Conservation (phyloP, 176 grass and related monocot genomes). For the Oryza brachyantha region DNA sequence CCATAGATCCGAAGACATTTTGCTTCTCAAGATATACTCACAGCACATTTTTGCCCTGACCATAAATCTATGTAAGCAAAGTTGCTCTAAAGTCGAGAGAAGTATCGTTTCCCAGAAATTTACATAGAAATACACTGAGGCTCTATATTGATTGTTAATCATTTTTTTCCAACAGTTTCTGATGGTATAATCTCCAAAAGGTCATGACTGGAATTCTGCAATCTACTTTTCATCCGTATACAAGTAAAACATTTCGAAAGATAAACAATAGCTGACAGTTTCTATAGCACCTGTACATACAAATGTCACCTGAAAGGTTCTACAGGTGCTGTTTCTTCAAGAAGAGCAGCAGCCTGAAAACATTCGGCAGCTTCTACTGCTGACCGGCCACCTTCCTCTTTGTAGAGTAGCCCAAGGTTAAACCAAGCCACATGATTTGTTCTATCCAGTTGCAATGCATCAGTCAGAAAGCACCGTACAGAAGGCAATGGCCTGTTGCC, state of each 20-base stretch:
- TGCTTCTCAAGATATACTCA: slow-evolving; percentile 10
- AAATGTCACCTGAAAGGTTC: slow-evolving; percentile 91
- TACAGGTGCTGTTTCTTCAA: slow-evolving; percentile 93
- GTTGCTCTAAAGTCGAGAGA: slow-evolving; percentile 5
- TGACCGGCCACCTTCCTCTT: slow-evolving; percentile 67
- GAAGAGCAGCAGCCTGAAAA: slow-evolving; percentile 88
- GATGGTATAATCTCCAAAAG: slow-evolving; percentile 25
- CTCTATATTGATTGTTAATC: slow-evolving; percentile 31
- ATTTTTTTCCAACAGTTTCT: not conserved
- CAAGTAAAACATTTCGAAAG: slow-evolving; percentile 29
- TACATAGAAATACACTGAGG: slow-evolving; percentile 20
- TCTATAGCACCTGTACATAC: slow-evolving; percentile 35
- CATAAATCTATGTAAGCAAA: slow-evolving; percentile 1
- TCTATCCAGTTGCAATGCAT: slow-evolving; percentile 82
- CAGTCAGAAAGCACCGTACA: slow-evolving; percentile 65
- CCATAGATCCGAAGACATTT: slow-evolving; percentile 5
- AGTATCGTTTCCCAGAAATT: not conserved
- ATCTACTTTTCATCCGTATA: slow-evolving; percentile 24
- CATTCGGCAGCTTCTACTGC: slow-evolving; percentile 75
- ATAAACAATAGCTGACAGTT: slow-evolving; percentile 48
- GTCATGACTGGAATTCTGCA: slow-evolving; percentile 28
- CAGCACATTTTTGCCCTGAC: not conserved
- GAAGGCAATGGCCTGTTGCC: slow-evolving; percentile 56
- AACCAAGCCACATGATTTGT: slow-evolving; percentile 92
- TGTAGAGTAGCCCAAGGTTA: slow-evolving; percentile 79